These are phyloP conservation scores for Xylaria cubensis DNA, from an alignment of 495 filamentous ascomycete species.

Conservation along the genomic window DNA sequence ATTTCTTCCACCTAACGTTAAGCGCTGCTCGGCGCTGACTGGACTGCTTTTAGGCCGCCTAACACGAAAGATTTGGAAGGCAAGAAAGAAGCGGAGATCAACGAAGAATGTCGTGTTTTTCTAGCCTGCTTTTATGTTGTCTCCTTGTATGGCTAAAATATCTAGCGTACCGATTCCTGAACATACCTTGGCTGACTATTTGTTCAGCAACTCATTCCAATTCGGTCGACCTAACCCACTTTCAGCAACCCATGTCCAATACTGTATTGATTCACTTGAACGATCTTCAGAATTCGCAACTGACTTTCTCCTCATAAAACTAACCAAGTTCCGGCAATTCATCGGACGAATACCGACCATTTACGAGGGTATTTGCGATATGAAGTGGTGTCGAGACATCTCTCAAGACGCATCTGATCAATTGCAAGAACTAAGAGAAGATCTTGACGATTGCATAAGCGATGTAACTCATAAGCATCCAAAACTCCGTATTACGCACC, in stretches of 20 bases:
- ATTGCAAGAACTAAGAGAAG: slow-evolving; percentile 33
- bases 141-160: slow-evolving; percentile 38
- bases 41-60: background rate
- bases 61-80: background rate
- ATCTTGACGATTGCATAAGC: slow-evolving; percentile 34
- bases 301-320: slow-evolving; percentile 40
- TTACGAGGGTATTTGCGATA: slow-evolving; percentile 23
- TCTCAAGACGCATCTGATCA: slow-evolving; percentile 25
- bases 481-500: slow-evolving; percentile 24
- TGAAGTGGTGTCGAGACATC: slow-evolving; percentile 30
- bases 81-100: slow-evolving; percentile 26
- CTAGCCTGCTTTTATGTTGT: slow-evolving; percentile 44
- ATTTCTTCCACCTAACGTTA: background rate
- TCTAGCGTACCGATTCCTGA: background rate
- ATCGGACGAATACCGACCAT: slow-evolving; percentile 31
- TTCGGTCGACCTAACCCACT: slow-evolving; percentile 38
- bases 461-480: slow-evolving; percentile 21
- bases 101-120: slow-evolving; percentile 42
- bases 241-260: slow-evolving; percentile 32
- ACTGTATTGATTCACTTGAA: slow-evolving; percentile 36
- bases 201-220: slow-evolving; percentile 39
- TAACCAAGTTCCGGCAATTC: slow-evolving; percentile 40
- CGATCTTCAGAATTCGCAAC: slow-evolving; percentile 32
- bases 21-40: background rate
- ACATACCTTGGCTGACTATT: background rate